These are phyloP conservation scores for Plasmopara viticola DNA, from an alignment of 352 stramenopile species.

Conservation along the genomic window DNA sequence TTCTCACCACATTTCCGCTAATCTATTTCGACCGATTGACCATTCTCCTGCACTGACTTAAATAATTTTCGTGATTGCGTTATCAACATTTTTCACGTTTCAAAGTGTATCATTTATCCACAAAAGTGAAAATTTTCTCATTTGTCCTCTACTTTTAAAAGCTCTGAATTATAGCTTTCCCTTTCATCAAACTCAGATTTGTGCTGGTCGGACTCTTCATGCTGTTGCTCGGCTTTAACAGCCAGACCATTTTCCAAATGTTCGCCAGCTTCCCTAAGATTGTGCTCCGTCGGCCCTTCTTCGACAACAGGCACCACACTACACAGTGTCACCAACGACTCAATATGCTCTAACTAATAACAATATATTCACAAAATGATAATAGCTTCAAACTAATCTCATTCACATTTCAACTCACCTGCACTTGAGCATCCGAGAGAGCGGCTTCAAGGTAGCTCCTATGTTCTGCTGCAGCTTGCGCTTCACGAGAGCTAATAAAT, in stretches of 20 bases:
- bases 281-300: background rate
- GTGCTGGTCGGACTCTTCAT: constrained; percentile 1
- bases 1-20: too few relatives aligned
- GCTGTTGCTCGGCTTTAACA: background rate
- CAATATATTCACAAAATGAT: constrained; percentile 1
- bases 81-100: too few relatives aligned
- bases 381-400: background rate
- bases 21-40: too few relatives aligned
- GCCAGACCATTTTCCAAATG: background rate
- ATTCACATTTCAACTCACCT: constrained; percentile 23
- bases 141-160: background rate
- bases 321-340: constrained; percentile 37
- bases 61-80: too few relatives aligned
- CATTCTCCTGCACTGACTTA: too few relatives aligned
- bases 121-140: too few relatives aligned
- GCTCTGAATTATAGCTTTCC: constrained; percentile 1
- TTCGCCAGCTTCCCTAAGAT: constrained; percentile 1
- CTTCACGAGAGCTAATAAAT: constrained; percentile 52
- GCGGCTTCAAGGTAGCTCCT: constrained; percentile 56
- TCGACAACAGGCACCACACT: constrained; percentile 3
- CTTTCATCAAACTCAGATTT: background rate
- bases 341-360: constrained; percentile 41
- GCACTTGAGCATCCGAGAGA: constrained; percentile 49
- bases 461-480: constrained; percentile 44
- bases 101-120: too few relatives aligned